phyloP scores from a whole-genome alignment of 345 rosid species.

The Cardamine occulta region DNA sequence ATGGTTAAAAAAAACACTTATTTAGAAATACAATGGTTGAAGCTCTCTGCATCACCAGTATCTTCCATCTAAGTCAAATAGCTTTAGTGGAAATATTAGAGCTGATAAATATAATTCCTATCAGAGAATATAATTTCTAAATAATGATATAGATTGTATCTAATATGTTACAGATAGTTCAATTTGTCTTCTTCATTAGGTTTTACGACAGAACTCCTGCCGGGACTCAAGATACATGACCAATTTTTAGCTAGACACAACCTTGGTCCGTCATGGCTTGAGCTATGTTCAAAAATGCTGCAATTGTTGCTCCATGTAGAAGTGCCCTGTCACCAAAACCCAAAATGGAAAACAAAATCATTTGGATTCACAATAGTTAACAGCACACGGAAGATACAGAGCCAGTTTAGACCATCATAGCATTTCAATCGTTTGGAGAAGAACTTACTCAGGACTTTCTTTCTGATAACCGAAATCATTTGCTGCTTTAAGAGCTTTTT shows the following conservation, averaged over 20 bases:
- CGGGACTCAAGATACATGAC: conserved; percentile 3
- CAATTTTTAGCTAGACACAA: conserved; percentile 62
- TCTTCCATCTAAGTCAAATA: neutral
- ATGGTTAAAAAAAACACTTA: neutral
- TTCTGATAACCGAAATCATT: conserved; percentile 91
- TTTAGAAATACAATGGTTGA: neutral
- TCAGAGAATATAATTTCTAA: conserved; percentile 31
- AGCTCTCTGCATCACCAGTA: neutral
- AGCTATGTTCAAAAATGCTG: conserved; percentile 90
- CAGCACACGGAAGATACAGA: neutral
- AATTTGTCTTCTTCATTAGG: conserved; percentile 7
- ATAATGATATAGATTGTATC: conserved; percentile 28
- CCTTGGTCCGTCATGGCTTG: conserved; percentile 99
- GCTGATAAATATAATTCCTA: conserved; percentile 9
- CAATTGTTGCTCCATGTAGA: conserved; percentile 83
- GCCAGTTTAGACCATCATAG: conserved; percentile 1
- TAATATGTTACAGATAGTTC: conserved; percentile 34
- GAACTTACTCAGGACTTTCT: conserved; percentile 92
- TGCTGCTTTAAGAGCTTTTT: conserved; percentile 89
- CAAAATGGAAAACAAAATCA: neutral
- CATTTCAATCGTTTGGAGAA: conserved; percentile 18
- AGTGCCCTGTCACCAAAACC: conserved; percentile 63
- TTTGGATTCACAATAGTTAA: neutral
- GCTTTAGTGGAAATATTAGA: neutral
- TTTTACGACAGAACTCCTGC: neutral